Conservation (phyloP, 2,329 filamentous ascomycete genomes). For the Aaosphaeria arxii region DNA sequence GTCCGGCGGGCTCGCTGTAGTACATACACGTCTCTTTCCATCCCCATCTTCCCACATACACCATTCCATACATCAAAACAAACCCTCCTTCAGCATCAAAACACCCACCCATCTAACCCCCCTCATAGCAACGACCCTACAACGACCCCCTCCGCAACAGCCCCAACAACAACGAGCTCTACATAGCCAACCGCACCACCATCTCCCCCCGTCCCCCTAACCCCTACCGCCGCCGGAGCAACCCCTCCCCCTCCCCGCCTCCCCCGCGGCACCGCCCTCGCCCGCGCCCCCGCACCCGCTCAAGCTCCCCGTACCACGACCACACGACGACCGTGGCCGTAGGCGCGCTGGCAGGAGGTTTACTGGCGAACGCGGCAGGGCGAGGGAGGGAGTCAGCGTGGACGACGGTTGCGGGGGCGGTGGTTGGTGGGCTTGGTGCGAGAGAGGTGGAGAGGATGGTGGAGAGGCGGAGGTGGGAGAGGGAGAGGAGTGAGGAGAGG, state of each 20-base stretch:
- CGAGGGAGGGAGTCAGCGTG: conserved; percentile 25
- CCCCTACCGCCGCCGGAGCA: background rate
- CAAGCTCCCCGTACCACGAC: conserved; percentile 18
- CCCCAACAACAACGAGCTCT: too few species aligned
- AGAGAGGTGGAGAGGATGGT: conserved; percentile 21
- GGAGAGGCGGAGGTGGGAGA: background rate
- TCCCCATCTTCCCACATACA: too few species aligned
- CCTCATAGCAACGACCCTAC: too few species aligned
- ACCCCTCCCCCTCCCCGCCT: conserved; percentile 22
- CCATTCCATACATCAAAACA: too few species aligned
- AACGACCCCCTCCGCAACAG: too few species aligned
- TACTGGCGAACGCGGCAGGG: conserved; percentile 14
- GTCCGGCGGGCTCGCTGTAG: too few species aligned
- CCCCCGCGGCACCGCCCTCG: conserved; percentile 2
- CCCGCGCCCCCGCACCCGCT: conserved; percentile 10
- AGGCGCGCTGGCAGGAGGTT: conserved; percentile 35
- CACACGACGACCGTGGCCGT: conserved; percentile 24
- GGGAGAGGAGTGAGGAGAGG: background rate
- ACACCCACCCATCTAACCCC: too few species aligned
- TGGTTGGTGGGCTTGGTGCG: conserved; percentile 32
- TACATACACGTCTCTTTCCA: too few species aligned
- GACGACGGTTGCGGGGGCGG: conserved; percentile 31
- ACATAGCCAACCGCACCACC: too few species aligned
- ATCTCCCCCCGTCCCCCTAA: background rate
- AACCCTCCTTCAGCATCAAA: too few species aligned